Percentiles rank a stretch among this genome's conserved stretches.
phyloP scores from a whole-genome alignment of 2,329 filamentous ascomycete species.

The Elsinoe ampelina region DNA sequence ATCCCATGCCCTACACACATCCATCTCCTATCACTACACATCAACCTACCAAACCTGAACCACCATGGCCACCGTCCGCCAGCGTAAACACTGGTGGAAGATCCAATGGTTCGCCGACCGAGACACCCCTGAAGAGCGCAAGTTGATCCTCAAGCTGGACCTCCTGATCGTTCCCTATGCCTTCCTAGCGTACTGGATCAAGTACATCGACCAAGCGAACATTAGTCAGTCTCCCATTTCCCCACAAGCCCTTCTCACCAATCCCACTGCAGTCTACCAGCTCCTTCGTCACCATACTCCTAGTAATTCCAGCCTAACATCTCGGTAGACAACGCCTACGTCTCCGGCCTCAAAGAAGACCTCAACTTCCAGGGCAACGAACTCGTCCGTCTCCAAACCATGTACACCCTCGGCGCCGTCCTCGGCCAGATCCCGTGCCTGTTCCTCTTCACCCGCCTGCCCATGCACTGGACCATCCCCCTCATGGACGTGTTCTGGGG shows the following conservation, averaged over 20 bases:
- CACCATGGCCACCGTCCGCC: neutral
- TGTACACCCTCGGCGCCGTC: constrained; percentile 44
- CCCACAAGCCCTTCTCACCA: neutral
- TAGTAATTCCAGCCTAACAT: too few species aligned
- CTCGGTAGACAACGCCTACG: constrained; percentile 44
- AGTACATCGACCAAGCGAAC: constrained; percentile 48
- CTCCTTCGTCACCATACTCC: neutral
- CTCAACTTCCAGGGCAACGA: constrained; percentile 44
- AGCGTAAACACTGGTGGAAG: neutral
- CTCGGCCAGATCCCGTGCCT: constrained; percentile 44
- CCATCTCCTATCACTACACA: too few species aligned
- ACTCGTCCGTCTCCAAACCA: constrained; percentile 46
- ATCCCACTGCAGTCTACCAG: neutral
- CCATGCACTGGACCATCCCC: constrained; percentile 45
- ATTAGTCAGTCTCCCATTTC: constrained; percentile 34
- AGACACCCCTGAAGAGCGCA: constrained; percentile 43
- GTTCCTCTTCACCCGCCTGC: constrained; percentile 37
- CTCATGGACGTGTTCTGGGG: constrained; percentile 47
- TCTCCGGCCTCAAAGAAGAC: constrained; percentile 46
- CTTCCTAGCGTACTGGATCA: constrained; percentile 47
- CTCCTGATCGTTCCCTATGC: constrained; percentile 48
- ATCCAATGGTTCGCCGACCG: constrained; percentile 39
- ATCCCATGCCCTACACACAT: too few species aligned
- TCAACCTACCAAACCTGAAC: too few species aligned
- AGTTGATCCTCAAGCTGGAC: constrained; percentile 48